Evolutionary conservation across 73 alveolate genomes (phyloP).

Genomic region (Paramecium pentaurelia): DNA sequence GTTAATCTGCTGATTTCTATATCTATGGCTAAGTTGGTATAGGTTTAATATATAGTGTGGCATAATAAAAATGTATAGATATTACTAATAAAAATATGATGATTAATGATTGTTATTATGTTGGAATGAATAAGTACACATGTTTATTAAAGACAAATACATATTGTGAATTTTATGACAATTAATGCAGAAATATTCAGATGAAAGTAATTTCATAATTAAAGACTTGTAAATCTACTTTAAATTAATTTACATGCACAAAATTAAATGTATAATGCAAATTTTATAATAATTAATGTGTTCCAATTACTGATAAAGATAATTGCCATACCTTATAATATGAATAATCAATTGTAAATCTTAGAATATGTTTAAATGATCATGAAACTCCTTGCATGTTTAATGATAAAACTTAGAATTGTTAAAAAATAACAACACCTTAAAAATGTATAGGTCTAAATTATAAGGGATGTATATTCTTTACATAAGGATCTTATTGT

Average conservation of each 20-base stretch:
- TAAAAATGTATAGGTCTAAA: not conserved
- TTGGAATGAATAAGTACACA: not conserved
- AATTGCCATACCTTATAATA: not conserved
- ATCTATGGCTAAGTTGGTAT: too few species aligned
- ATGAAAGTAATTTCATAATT: not conserved
- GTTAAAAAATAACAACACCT: not conserved
- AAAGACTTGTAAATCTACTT: not conserved
- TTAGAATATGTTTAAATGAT: not conserved
- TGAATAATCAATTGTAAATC: not conserved
- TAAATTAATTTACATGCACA: not conserved
- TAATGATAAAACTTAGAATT: not conserved
- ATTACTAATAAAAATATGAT: not conserved
- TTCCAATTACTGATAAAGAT: not conserved
- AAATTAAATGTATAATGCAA: not conserved
- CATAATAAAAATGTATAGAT: not conserved
- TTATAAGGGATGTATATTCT: not conserved
- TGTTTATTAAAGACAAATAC: not conserved
- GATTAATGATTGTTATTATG: not conserved
- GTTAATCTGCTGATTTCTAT: not conserved
- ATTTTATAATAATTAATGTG: not conserved
- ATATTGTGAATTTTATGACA: not conserved
- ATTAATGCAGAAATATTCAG: not conserved
- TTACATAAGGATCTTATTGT: not conserved
- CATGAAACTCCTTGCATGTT: not conserved
- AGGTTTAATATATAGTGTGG: not conserved